Evolutionary conservation across 345 rosid genomes (phyloP).

Genomic region (Salix purpurea): DNA sequence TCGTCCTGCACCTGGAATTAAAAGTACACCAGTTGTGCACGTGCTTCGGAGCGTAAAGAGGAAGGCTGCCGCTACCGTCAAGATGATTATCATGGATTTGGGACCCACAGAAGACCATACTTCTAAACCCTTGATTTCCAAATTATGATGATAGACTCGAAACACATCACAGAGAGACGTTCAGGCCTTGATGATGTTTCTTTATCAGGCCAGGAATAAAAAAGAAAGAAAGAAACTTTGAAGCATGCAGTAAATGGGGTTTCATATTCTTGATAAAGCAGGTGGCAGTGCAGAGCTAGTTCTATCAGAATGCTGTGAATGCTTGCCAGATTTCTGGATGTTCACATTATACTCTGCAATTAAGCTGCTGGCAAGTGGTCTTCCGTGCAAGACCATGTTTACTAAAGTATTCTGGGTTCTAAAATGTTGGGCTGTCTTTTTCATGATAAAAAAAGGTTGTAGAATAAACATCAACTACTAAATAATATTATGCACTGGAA

Average conservation of each 20-base stretch:
- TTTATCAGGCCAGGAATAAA: neutral
- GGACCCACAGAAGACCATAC: conserved; percentile 4
- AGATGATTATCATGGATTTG: conserved; percentile 3
- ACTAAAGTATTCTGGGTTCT: neutral
- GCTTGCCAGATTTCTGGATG: neutral
- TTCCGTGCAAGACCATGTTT: neutral
- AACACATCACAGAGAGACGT: neutral
- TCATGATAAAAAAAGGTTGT: neutral
- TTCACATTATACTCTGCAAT: neutral
- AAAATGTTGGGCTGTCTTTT: neutral
- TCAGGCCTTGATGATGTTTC: neutral
- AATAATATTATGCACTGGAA: neutral
- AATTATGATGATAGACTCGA: neutral
- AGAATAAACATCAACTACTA: neutral
- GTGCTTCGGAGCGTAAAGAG: conserved; percentile 32
- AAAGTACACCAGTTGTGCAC: conserved; percentile 1
- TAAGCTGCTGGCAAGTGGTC: neutral
- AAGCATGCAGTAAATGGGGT: neutral
- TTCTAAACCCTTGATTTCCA: neutral
- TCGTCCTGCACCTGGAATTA: neutral
- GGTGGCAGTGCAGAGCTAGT: neutral
- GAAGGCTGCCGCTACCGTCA: conserved; percentile 22
- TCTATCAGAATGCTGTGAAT: neutral
- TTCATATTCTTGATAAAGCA: neutral
- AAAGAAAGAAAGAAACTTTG: neutral